Evolutionary conservation across 371 early-diverging fungal genomes (phyloP).

Genomic region (Cokeromyces recurvatus): DNA sequence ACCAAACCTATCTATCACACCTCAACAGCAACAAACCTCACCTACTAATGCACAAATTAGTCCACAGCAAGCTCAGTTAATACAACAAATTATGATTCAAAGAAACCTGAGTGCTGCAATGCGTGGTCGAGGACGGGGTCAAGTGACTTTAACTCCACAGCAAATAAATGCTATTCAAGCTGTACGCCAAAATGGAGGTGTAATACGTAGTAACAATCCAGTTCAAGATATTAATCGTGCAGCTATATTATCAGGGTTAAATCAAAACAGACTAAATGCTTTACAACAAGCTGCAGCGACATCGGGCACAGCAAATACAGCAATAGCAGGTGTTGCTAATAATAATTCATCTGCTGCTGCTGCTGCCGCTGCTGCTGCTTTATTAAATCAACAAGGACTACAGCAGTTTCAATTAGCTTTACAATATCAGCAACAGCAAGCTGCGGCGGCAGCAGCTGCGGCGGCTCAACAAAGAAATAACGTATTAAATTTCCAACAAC

Average conservation of each 20-base stretch:
- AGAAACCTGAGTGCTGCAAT: slow-evolving; percentile 16
- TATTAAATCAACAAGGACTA: slow-evolving; percentile 1
- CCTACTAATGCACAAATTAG: slow-evolving; percentile 10
- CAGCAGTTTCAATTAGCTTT: slow-evolving; percentile 36
- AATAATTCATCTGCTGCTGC: neutral
- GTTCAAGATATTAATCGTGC: slow-evolving; percentile 10
- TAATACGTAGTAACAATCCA: neutral
- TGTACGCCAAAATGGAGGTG: slow-evolving; percentile 16
- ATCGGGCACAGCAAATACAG: slow-evolving; percentile 6
- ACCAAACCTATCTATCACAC: slow-evolving; percentile 12
- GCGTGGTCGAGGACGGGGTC: slow-evolving; percentile 31
- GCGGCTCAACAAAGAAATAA: slow-evolving; percentile 26
- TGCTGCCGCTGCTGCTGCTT: neutral
- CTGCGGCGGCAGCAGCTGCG: slow-evolving; percentile 11
- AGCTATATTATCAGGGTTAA: slow-evolving; percentile 9
- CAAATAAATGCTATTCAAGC: slow-evolving; percentile 28
- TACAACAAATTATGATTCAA: slow-evolving; percentile 36
- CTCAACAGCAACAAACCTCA: slow-evolving; percentile 21
- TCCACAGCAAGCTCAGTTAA: slow-evolving; percentile 24
- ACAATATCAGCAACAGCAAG: slow-evolving; percentile 28
- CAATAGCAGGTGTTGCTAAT: slow-evolving; percentile 2
- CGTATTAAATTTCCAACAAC: slow-evolving; percentile 15
- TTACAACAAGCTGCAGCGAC: slow-evolving; percentile 13
- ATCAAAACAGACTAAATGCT: neutral
- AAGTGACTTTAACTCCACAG: slow-evolving; percentile 17